Percentiles rank a stretch among this genome's conserved stretches.
Evolutionary conservation across 805 yeast genomes (phyloP).

Genomic region (Candida germanica): DNA sequence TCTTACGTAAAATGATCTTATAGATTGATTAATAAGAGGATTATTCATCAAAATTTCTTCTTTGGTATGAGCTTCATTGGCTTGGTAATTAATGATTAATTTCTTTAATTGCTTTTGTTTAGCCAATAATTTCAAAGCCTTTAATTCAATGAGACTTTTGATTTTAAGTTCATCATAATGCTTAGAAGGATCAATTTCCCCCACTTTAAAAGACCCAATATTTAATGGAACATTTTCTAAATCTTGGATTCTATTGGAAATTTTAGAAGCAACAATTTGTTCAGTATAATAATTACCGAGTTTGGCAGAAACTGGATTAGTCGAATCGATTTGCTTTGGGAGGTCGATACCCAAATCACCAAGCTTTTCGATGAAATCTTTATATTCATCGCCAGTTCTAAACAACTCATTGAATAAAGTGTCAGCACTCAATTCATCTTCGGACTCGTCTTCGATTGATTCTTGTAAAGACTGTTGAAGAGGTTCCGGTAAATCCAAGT

Average conservation of each 20-base stretch:
- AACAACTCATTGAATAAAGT: conserved; percentile 10
- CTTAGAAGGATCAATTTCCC: conserved; percentile 28
- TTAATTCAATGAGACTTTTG: conserved; percentile 67
- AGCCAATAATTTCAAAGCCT: conserved; percentile 59
- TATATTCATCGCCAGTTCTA: conserved; percentile 5
- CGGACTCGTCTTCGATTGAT: conserved; percentile 4
- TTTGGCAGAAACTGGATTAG: conserved; percentile 32
- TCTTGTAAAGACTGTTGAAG: conserved; percentile 39
- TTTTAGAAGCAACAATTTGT: conserved; percentile 48
- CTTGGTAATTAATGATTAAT: conserved; percentile 49
- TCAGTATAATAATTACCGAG: conserved; percentile 55
- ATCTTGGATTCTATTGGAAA: conserved; percentile 55
- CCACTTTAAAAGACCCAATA: conserved; percentile 54
- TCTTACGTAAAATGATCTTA: conserved; percentile 64
- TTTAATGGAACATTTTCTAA: conserved; percentile 68
- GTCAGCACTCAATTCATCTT: not conserved
- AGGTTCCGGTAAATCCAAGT: conserved; percentile 58
- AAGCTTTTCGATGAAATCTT: conserved; percentile 34
- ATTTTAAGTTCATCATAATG: conserved; percentile 54
- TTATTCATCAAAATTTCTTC: conserved; percentile 49
- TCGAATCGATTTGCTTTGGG: conserved; percentile 15
- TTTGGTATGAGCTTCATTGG: conserved; percentile 55
- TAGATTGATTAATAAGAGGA: conserved; percentile 61
- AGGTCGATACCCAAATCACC: conserved; percentile 36
- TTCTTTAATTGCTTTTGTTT: conserved; percentile 72